Evolutionary conservation across 2,329 filamentous ascomycete genomes (phyloP), one percentile per base, ranked within the genome.

Genomic region (Sarocladiaceae sp.): DNA sequence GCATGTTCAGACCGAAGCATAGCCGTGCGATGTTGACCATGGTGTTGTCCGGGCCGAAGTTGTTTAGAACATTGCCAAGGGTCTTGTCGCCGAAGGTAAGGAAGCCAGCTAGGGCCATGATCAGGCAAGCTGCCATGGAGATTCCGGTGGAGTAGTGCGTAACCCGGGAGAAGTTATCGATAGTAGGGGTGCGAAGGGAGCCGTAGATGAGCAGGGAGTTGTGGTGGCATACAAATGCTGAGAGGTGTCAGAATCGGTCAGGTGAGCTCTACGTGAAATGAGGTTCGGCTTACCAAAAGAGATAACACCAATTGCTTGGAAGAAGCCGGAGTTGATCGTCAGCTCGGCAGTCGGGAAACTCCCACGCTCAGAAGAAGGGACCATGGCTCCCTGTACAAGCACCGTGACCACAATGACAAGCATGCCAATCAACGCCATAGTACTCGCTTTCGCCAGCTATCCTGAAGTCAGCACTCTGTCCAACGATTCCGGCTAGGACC

Each of bases 171-270:
- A 99, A 99, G 57, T 95, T 90, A 75, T 97, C 92, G 61, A 99
- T 87, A 1, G 94, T 99, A 1, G 94, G 94, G 50, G 88, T 97
- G 61, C 88, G 86, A 56, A 99, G 81, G 2, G 93, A 97, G 59
- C 93, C 93, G 71, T 99, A 99, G 66, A 99, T 99, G 52, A 99
- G 79, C 55, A 99, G 86, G 50, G 90, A 96, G 73, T 99, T 99
- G 74, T 99, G 94, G 66, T 99, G 83, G 67, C 83, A 86, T 57
- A 86, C 83, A 57, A 86, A 86, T 48, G 83, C 83, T 28, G 25
- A 48, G 20, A 54, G 50, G 25, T 46, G 13, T 51, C 39, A 29
- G 51, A 15, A 47, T n/a, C 13, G 18, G 15, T 7, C 39, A 44
- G 20, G 18, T 31, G 28, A 47, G 22, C 18, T 22, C 15, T 18